Evolutionary conservation across 2,329 filamentous ascomycete genomes (phyloP).

Genomic region (Exophiala mesophila): DNA sequence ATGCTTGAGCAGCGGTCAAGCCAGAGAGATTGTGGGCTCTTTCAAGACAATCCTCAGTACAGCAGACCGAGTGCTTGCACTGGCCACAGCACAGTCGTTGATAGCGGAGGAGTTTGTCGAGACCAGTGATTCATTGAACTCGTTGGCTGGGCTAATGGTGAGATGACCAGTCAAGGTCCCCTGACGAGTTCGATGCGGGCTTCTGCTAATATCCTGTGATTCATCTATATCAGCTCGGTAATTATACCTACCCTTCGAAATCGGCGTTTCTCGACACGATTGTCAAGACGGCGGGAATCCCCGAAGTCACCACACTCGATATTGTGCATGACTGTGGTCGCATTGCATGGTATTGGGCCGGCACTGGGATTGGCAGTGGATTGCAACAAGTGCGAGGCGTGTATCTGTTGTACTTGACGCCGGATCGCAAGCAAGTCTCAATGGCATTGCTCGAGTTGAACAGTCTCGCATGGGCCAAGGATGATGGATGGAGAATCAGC

Average conservation of each 20-base stretch:
- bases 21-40: conserved; percentile 8
- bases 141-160: conserved; percentile 14
- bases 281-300: conserved; percentile 8
- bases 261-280: conserved; percentile 8
- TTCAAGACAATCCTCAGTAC: conserved; percentile 16
- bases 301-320: conserved; percentile 15
- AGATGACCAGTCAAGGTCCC: no score
- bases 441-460: conserved; percentile 23
- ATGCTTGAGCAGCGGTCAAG: conserved; percentile 10
- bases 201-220: neutral
- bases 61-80: conserved; percentile 10
- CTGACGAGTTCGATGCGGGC: neutral
- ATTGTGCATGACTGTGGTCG: conserved; percentile 16
- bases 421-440: conserved; percentile 12
- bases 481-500: conserved; percentile 9
- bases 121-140: conserved; percentile 16
- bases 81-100: conserved; percentile 6
- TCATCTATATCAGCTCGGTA: conserved; percentile 14
- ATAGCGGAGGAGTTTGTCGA: conserved; percentile 16
- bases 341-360: conserved; percentile 18
- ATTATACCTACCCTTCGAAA: conserved; percentile 12
- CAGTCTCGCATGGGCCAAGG: conserved; percentile 17
- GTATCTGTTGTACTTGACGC: conserved; percentile 12
- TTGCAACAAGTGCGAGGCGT: conserved; percentile 12
- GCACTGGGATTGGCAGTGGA: conserved; percentile 7